Evolutionary conservation across 345 rosid species (phyloP).

Genomic region (Acer negundo): DNA sequence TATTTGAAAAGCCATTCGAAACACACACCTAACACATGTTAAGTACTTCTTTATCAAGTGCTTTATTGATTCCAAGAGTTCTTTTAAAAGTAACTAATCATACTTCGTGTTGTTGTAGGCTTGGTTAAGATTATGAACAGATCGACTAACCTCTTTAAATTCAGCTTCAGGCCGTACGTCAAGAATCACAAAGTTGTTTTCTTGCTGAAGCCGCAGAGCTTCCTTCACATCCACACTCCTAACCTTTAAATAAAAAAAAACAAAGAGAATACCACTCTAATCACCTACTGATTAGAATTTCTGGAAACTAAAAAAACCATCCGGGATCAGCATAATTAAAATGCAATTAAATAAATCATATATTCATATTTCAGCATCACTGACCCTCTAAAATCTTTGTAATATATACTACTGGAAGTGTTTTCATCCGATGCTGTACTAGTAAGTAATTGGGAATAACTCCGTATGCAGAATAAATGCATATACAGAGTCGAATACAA

Average conservation of each 20-base stretch:
- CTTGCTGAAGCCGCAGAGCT: constrained; percentile 91
- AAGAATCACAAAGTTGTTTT: constrained; percentile 95
- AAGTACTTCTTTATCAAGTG: too few species aligned
- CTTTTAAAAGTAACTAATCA: background rate
- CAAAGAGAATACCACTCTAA: background rate
- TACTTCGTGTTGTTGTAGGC: background rate
- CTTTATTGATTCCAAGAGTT: background rate
- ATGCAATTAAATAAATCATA: background rate
- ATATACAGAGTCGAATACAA: background rate
- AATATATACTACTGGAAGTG: too few species aligned
- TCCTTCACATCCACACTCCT: constrained; percentile 96
- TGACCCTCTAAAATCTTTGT: background rate
- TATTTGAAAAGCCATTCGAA: too few species aligned
- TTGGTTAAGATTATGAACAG: background rate
- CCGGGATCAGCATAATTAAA: too few species aligned
- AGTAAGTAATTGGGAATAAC: too few species aligned
- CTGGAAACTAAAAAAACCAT: too few species aligned
- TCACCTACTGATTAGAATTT: background rate
- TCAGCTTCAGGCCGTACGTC: constrained; percentile 97
- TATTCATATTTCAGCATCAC: background rate
- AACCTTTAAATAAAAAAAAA: constrained; percentile 42
- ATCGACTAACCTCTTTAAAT: constrained; percentile 69
- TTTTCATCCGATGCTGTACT: too few species aligned
- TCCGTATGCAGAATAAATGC: too few species aligned
- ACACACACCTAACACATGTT: too few species aligned